Evolutionary conservation across 139 green algal genomes (phyloP).

Genomic region (Chlorella ohadii): DNA sequence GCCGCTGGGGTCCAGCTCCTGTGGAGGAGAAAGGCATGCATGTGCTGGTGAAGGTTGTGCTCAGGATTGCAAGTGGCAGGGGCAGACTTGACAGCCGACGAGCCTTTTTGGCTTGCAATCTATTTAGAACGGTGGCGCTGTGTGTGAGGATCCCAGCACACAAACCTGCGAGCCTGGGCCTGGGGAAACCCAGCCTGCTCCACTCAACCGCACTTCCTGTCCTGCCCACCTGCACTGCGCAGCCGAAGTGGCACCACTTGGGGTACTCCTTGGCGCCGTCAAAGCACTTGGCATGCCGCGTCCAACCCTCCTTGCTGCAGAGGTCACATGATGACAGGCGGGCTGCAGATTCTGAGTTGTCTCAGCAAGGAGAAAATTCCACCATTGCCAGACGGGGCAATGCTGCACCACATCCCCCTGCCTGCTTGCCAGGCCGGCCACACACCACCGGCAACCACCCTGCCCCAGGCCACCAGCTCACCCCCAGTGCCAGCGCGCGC

Average conservation of each 20-base stretch:
- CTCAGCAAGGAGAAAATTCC: too few relatives aligned
- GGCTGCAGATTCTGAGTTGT: background rate
- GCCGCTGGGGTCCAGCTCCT: slow-evolving; percentile 70
- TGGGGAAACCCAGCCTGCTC: too few relatives aligned
- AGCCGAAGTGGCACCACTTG: slow-evolving; percentile 90
- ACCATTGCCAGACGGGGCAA: too few relatives aligned
- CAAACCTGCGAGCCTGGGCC: too few relatives aligned
- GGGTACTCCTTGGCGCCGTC: slow-evolving; percentile 53
- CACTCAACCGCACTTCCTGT: too few relatives aligned
- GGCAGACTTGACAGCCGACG: too few relatives aligned
- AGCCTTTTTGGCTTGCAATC: too few relatives aligned
- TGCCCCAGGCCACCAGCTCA: slow-evolving; percentile 50
- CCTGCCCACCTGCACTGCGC: slow-evolving; percentile 53
- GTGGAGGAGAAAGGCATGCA: background rate
- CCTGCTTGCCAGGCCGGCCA: too few relatives aligned
- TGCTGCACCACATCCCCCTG: background rate
- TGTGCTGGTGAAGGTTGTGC: too few relatives aligned
- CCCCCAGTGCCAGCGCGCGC: slow-evolving; percentile 79
- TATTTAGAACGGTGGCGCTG: too few relatives aligned
- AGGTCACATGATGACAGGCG: background rate
- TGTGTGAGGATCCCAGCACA: too few relatives aligned
- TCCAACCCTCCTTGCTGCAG: slow-evolving; percentile 57
- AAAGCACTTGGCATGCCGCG: slow-evolving; percentile 64
- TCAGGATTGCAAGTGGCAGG: too few relatives aligned
- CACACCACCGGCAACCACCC: background rate